Base-by-base conservation (phyloP, 78 protist genomes). In the Dictyostelium purpureum region DNA sequence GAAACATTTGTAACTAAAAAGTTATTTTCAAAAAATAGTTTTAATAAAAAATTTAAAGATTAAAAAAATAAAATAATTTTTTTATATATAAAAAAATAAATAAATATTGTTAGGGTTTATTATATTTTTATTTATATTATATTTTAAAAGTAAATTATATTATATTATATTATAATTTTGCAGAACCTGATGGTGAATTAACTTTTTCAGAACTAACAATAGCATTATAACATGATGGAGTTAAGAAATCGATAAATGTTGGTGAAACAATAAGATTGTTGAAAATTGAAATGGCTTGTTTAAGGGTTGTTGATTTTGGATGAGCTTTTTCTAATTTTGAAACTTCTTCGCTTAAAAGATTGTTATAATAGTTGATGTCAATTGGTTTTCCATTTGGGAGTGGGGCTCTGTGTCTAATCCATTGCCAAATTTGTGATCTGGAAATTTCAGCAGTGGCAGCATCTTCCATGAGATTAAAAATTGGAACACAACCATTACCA, bases 391-490 rank as follows among this genome's bases (percentile, higher is more conserved):
- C 77, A 59, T 88, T 78, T 28, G 88, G 19, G 5, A 89, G 18
- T 9, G 73, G 69, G 2, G 88, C 51, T 2, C 40, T 35, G 42
- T 89, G 94, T 69, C 26, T 77, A 79, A 89, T 88, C 96, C 94
- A 89, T 87, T 89, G 95, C 97, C 94, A 89, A 26, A 95, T 71
- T 87, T 95, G 97, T 19, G 94, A 63, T 75, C 97, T 88, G 19
- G 94, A 87, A 43, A 95, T 95, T 87, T 95, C 97, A 47, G 97
- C 97, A 1, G 97, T 95, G 0, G 97, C 97, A 49, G 94, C 93
- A 63, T 95, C 97, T 69, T 95, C 97, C 95, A 95, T 90, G 10
- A 89, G 49, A 69, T 90, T 70, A 43, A 87, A 33, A 43, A 95
- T 77, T 33, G 95, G 95, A 16, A 95, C 95, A 69, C 95, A 90